Evolutionary conservation across 2,329 filamentous ascomycete species (phyloP).

Genomic region (Ascochyta lentis): DNA sequence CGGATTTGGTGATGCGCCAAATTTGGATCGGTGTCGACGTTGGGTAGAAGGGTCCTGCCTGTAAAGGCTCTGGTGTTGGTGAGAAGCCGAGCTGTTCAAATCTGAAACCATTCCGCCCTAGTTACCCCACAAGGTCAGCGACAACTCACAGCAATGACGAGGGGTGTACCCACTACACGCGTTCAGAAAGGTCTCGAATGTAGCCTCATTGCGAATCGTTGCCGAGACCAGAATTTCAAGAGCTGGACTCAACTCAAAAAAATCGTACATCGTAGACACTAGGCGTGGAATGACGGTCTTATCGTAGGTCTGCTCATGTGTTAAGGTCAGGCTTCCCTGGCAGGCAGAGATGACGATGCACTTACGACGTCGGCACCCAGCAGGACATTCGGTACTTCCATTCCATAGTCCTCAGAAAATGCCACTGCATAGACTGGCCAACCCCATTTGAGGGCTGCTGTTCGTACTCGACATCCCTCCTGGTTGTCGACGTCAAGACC

Average conservation of each 20-base stretch:
- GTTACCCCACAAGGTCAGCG: slow-evolving; percentile 48
- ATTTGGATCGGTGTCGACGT: slow-evolving; percentile 67
- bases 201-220: slow-evolving; percentile 73
- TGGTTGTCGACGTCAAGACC: slow-evolving; percentile 60
- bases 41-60: slow-evolving; percentile 70
- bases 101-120: slow-evolving; percentile 47
- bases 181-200: slow-evolving; percentile 69
- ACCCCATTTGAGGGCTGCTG: slow-evolving; percentile 70
- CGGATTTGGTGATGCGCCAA: slow-evolving; percentile 51
- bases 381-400: slow-evolving; percentile 64
- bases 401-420: slow-evolving; percentile 62
- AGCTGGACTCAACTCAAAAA: slow-evolving; percentile 64
- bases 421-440: slow-evolving; percentile 63
- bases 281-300: slow-evolving; percentile 67
- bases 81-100: slow-evolving; percentile 42
- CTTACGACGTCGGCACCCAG: slow-evolving; percentile 75
- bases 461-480: slow-evolving; percentile 46
- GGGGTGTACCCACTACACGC: slow-evolving; percentile 60
- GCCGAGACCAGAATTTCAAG: slow-evolving; percentile 71
- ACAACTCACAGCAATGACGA: slow-evolving; percentile 32
- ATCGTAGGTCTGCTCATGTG: slow-evolving; percentile 69
- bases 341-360: slow-evolving; percentile 18
- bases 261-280: slow-evolving; percentile 67
- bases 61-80: slow-evolving; percentile 47
- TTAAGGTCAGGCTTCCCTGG: slow-evolving; percentile 21